These are phyloP conservation scores for Rhinocladiella mackenziei DNA, from an alignment of 2,329 filamentous ascomycete genomes.

Conservation along the genomic window DNA sequence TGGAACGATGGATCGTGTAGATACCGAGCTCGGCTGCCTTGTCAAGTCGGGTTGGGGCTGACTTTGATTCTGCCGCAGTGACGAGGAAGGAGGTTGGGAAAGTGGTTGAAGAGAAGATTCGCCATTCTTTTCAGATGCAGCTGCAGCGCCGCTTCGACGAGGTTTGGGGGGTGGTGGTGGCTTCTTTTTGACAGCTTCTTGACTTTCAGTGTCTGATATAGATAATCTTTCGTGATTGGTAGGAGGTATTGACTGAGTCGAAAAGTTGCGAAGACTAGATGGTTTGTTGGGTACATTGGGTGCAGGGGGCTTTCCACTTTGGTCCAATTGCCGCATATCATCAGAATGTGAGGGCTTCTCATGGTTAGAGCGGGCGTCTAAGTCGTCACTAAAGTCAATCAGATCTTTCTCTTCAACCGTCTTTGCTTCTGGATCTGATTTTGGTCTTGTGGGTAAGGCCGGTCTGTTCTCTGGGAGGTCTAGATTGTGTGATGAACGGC, in stretches of 20 bases:
- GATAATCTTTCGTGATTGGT: slow-evolving; percentile 18
- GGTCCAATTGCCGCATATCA: slow-evolving; percentile 19
- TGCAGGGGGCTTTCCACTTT: slow-evolving; percentile 26
- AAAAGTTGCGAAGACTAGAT: slow-evolving; percentile 38
- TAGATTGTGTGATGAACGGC: slow-evolving; percentile 1
- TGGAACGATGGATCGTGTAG: too few relatives aligned
- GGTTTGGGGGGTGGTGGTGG: slow-evolving; percentile 39
- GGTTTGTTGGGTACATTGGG: slow-evolving; percentile 46
- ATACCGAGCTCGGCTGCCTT: too few relatives aligned
- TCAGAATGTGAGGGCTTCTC: slow-evolving; percentile 13
- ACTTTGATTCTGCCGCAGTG: slow-evolving; percentile 29
- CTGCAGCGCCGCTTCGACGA: slow-evolving; percentile 30
- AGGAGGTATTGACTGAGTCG: slow-evolving; percentile 22
- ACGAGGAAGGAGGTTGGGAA: slow-evolving; percentile 29
- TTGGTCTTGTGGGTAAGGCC: slow-evolving; percentile 38
- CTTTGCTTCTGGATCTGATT: slow-evolving; percentile 28
- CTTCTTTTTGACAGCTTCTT: slow-evolving; percentile 30
- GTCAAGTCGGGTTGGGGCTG: slow-evolving; percentile 16
- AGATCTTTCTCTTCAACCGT: slow-evolving; percentile 30
- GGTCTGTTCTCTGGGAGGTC: slow-evolving; percentile 36
- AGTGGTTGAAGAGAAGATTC: slow-evolving; percentile 21
- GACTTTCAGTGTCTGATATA: slow-evolving; percentile 16
- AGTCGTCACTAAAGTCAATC: slow-evolving; percentile 40
- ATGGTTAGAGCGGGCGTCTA: slow-evolving; percentile 28
- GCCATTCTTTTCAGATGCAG: background rate